Evolutionary conservation across 2,329 filamentous ascomycete species (phyloP), one percentile per base, ranked within the genome.

Genomic region (Nemania serpens): DNA sequence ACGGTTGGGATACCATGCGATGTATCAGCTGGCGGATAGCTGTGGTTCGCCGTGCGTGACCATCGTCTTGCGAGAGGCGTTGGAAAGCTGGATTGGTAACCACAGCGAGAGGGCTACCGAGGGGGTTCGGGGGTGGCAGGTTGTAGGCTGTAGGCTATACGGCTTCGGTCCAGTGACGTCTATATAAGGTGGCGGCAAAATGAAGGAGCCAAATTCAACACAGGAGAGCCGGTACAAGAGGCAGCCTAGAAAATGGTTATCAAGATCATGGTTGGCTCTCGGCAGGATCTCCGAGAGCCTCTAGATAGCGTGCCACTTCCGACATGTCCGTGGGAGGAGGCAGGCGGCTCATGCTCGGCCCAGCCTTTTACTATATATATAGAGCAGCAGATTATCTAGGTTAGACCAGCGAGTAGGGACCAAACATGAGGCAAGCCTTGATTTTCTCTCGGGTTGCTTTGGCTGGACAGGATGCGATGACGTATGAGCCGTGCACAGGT

Each of bases 31-130:
- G 20, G 33, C 25, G 43, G 17, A 42, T 37, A 17, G 29, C 18
- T 47, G 7, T 42, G 12, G 48, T 43, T 55, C 52, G 18, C 13
- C 41, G 25, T 5, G 17, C 34, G 39, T 25, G 37, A 39, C 46
- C 20, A 20, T 53, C 10, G 25, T 17, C 22, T 15, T 25, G 11
- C 13, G 29, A 12, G 41, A 22, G 20, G 43, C 49, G 46, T 59
- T 66, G 64, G 59, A 60, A 64, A 55, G 36, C 51, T 47, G 39
- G 41, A 56, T 59, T 36, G 54, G 42, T 13, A 18, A 55, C 33
- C 12, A 47, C 22, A 37, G 22, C 54, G 49, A 48, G 29, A n/a
- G 17, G 36, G 46, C 45, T 43, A 43, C 50, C 58, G 25, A 47
- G 18, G 10, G 33, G 20, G 47, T 20, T 55, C n/a, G n/a, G n/a